A percentile compares a stretch with the other conserved stretches of the same genome.
phyloP scores from a whole-genome alignment of 257 asterid genomes.

The Cinchona pubescens region DNA sequence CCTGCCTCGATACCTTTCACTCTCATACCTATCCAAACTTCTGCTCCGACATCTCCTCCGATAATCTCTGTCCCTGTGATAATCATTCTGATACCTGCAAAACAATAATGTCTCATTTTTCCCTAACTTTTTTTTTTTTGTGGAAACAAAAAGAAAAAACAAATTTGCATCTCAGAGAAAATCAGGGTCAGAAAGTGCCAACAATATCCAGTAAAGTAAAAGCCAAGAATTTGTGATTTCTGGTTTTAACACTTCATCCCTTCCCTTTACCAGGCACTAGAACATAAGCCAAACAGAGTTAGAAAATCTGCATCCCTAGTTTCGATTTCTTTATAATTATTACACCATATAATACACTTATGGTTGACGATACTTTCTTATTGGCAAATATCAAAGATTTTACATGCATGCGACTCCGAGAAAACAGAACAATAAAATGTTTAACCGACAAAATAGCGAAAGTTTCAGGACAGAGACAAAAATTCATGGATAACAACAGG shows the following conservation, averaged over 20 bases:
- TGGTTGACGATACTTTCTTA: too few relatives aligned
- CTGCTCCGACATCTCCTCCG: constrained; percentile 22
- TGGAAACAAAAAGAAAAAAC: background rate
- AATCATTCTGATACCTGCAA: constrained; percentile 34
- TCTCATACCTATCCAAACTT: constrained; percentile 34
- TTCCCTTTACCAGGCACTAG: background rate
- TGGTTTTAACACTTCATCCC: background rate
- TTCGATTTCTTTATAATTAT: too few relatives aligned
- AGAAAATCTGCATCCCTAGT: background rate
- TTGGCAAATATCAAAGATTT: background rate
- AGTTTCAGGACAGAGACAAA: background rate
- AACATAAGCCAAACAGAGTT: background rate
- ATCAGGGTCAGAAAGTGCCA: too few relatives aligned
- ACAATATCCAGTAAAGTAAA: background rate
- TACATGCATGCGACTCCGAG: background rate
- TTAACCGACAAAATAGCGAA: too few relatives aligned
- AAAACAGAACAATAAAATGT: too few relatives aligned
- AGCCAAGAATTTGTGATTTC: background rate
- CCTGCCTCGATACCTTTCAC: constrained; percentile 20
- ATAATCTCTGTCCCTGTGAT: constrained; percentile 27
- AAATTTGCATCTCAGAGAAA: background rate
- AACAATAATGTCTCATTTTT: background rate
- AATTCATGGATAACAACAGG: background rate
- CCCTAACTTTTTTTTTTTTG: too few relatives aligned
- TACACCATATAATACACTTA: background rate